Evolutionary conservation across 2,329 filamentous ascomycete species (phyloP).

Genomic region (Shiraia bambusicola): DNA sequence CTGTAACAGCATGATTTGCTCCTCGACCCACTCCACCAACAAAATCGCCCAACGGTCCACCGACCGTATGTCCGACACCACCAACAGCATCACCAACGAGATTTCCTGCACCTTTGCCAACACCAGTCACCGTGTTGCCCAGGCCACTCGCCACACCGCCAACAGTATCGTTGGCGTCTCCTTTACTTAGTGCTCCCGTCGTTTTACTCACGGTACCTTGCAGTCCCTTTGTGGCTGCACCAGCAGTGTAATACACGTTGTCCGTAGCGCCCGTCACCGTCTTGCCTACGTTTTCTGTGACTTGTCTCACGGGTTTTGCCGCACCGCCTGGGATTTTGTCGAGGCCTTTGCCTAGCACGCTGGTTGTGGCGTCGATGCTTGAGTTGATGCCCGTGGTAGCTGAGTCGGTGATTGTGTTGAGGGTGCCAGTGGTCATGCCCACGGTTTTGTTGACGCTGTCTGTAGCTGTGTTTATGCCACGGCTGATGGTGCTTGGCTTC

Average conservation of each 20-base stretch:
- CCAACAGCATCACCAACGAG: constrained; percentile 44
- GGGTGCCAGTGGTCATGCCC: constrained; percentile 35
- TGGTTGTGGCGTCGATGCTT: constrained; percentile 42
- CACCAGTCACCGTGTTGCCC: constrained; percentile 42
- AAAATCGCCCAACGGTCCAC: constrained; percentile 45
- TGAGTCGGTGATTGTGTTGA: constrained; percentile 42
- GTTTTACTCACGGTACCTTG: constrained; percentile 49
- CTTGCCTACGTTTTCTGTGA: constrained; percentile 46
- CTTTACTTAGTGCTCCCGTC: constrained; percentile 46
- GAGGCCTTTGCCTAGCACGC: constrained; percentile 41
- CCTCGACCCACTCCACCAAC: constrained; percentile 48
- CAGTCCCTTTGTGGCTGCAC: constrained; percentile 44
- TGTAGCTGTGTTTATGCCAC: constrained; percentile 37
- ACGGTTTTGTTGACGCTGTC: constrained; percentile 41
- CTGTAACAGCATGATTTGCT: constrained; percentile 44
- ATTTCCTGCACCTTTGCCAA: constrained; percentile 38
- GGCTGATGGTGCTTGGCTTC: constrained; percentile 41
- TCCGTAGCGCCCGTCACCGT: constrained; percentile 45
- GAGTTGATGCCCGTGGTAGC: constrained; percentile 41
- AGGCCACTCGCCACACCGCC: constrained; percentile 43
- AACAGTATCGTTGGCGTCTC: constrained; percentile 45
- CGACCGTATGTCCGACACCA: constrained; percentile 41
- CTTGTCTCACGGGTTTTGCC: constrained; percentile 43
- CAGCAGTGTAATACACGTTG: constrained; percentile 46
- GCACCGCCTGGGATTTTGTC: constrained; percentile 38